phyloP scores from a whole-genome alignment of 2,329 filamentous ascomycete species.

The Neofusicoccum laricinum region DNA sequence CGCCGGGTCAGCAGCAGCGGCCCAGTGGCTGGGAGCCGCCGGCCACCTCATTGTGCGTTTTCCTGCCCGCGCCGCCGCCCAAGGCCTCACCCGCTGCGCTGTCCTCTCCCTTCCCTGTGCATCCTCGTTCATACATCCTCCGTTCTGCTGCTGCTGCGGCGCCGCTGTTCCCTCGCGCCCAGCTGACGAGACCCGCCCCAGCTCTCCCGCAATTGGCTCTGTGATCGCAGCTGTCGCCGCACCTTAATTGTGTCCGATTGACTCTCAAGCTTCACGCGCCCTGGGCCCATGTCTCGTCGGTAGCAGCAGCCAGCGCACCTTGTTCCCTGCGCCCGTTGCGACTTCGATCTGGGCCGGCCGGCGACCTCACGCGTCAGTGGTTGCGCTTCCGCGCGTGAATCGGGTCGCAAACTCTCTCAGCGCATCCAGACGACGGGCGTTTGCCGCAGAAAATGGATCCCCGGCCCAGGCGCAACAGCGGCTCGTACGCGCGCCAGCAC shows the following conservation, averaged over 20 bases:
- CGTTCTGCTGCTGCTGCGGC: background rate
- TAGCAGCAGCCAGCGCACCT: background rate
- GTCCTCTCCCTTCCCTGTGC: background rate
- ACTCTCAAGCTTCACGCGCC: constrained; percentile 2
- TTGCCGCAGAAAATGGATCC: constrained; percentile 1
- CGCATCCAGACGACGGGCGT: background rate
- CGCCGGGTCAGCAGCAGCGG: background rate
- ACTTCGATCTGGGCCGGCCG: background rate
- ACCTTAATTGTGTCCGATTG: background rate
- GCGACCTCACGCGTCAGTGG: background rate
- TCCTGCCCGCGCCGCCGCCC: background rate
- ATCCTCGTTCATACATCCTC: background rate
- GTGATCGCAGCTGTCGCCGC: background rate
- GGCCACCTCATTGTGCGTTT: constrained; percentile 5
- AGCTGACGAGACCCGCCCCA: background rate
- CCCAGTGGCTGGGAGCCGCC: background rate
- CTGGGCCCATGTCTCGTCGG: background rate
- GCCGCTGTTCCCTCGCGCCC: background rate
- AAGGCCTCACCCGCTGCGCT: background rate
- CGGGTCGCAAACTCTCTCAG: background rate
- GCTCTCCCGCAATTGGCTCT: background rate
- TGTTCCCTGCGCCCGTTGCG: background rate
- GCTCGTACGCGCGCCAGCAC: constrained; percentile 23
- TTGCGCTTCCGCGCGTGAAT: background rate
- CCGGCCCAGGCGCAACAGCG: constrained; percentile 16